phyloP scores from a whole-genome alignment of 768 basidiomycete species.

The Suillus lakei region DNA sequence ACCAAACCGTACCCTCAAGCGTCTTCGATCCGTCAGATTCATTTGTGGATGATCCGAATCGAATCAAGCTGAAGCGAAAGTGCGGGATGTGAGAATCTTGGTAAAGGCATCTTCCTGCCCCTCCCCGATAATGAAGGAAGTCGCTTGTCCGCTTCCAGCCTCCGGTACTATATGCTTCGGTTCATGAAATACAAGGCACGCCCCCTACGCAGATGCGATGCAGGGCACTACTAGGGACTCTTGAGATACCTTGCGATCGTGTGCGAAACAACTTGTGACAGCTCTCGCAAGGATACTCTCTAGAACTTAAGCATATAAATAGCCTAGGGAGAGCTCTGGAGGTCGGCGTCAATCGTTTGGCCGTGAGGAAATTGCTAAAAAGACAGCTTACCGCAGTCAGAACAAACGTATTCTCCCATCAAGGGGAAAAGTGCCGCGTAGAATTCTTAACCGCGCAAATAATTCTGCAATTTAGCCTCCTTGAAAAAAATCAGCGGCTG shows the following conservation, averaged over 20 bases:
- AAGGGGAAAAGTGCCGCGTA: neutral
- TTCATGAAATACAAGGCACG: neutral
- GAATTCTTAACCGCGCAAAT: slow-evolving; percentile 4
- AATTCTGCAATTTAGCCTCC: slow-evolving; percentile 10
- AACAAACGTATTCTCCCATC: slow-evolving; percentile 5
- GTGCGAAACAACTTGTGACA: neutral
- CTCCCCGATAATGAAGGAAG: neutral
- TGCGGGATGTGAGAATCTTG: neutral
- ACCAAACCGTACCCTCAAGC: slow-evolving; percentile 32
- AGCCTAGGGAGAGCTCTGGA: slow-evolving; percentile 1
- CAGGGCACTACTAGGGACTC: neutral
- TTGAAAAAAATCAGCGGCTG: slow-evolving; percentile 1
- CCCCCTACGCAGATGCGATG: neutral
- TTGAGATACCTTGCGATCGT: neutral
- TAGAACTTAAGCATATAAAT: slow-evolving; percentile 6
- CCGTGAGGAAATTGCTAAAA: neutral
- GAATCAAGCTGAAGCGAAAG: slow-evolving; percentile 5
- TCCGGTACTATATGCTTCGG: neutral
- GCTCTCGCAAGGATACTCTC: neutral
- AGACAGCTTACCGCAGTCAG: slow-evolving; percentile 9
- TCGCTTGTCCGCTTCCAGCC: neutral
- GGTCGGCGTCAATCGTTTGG: neutral
- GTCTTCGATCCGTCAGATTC: slow-evolving; percentile 14
- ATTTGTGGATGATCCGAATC: slow-evolving; percentile 1
- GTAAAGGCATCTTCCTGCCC: neutral